A percentile compares a stretch with the other conserved stretches of the same genome.
Evolutionary conservation across 345 rosid species (phyloP).

Genomic region (Excoecaria agallocha): DNA sequence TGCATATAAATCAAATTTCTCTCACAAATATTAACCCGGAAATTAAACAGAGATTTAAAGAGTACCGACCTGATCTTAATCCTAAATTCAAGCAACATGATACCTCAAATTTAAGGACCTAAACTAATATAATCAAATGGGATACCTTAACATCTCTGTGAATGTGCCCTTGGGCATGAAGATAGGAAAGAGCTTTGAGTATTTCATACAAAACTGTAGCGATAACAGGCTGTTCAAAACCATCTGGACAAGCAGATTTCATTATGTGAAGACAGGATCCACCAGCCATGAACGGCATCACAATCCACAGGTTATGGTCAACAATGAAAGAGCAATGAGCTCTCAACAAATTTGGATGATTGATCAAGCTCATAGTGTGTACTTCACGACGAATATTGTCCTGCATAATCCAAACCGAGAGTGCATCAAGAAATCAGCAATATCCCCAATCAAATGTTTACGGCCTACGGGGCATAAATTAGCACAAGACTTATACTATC

Average conservation of each 20-base stretch:
- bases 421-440: neutral
- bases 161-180: slow-evolving; percentile 90
- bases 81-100: neutral
- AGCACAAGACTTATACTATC: neutral
- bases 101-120: neutral
- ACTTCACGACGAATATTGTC: slow-evolving; percentile 96
- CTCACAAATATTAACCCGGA: neutral
- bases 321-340: slow-evolving; percentile 90
- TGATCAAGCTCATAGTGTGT: slow-evolving; percentile 86
- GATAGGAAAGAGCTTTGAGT: slow-evolving; percentile 92
- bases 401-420: slow-evolving; percentile 37
- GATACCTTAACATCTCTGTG: slow-evolving; percentile 98
- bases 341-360: slow-evolving; percentile 76
- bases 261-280: slow-evolving; percentile 97
- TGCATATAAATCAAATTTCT: neutral
- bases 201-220: slow-evolving; percentile 81
- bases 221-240: slow-evolving; percentile 95
- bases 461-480: neutral
- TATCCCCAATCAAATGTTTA: neutral
- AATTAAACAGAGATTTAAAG: no score
- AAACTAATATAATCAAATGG: neutral
- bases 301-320: slow-evolving; percentile 86
- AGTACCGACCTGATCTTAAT: neutral
- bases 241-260: slow-evolving; percentile 72
- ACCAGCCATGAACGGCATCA: slow-evolving; percentile 98